phyloP scores from a whole-genome alignment of 441 rosid species.

The Oxalis stricta region DNA sequence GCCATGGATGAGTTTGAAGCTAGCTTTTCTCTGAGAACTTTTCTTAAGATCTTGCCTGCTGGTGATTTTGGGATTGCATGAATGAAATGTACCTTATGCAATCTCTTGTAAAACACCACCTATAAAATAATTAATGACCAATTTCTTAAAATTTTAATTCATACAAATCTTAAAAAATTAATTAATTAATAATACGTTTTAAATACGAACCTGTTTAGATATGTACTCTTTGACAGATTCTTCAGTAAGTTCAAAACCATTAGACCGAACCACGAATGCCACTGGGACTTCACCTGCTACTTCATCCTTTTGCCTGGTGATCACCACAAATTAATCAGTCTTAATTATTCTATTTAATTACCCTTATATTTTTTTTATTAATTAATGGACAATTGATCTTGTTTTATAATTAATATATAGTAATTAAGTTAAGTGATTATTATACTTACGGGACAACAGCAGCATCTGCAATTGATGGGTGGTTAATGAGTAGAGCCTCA shows the following conservation, averaged over 20 bases:
- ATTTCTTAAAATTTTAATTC: too few relatives aligned
- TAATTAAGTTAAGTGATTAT: neutral
- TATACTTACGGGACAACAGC: conserved; percentile 77
- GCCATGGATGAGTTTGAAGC: conserved; percentile 15
- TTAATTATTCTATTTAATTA: too few relatives aligned
- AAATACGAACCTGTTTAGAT: conserved; percentile 62
- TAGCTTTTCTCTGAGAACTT: conserved; percentile 66
- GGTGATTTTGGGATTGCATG: conserved; percentile 82
- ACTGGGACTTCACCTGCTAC: conserved; percentile 88
- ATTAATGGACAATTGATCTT: neutral
- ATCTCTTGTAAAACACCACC: conserved; percentile 86
- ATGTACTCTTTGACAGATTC: conserved; percentile 58
- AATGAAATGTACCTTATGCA: conserved; percentile 60
- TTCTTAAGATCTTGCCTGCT: conserved; percentile 77
- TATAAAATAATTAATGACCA: conserved; percentile 15
- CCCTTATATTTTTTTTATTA: too few relatives aligned
- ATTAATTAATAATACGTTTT: too few relatives aligned
- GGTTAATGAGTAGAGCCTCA: conserved; percentile 55
- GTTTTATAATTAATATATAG: too few relatives aligned
- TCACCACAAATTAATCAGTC: neutral
- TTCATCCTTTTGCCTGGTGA: conserved; percentile 55
- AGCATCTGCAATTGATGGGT: conserved; percentile 62
- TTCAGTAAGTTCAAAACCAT: conserved; percentile 44
- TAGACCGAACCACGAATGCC: conserved; percentile 68
- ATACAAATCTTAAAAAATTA: too few relatives aligned